Evolutionary conservation across 148 eudicot species (phyloP).

Genomic region (Chenopodium album): DNA sequence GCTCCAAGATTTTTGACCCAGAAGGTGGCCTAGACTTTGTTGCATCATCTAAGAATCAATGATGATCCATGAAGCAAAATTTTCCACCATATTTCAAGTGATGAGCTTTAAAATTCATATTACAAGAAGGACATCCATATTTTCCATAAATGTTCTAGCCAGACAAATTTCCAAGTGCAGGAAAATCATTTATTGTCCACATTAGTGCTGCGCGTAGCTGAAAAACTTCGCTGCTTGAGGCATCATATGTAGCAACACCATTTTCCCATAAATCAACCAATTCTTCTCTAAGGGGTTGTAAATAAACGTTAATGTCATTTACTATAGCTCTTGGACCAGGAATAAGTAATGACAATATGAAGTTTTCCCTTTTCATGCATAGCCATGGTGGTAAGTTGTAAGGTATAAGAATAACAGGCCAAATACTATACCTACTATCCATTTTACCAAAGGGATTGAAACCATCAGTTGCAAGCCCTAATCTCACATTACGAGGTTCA

Average conservation of each 20-base stretch:
- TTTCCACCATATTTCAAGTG: not conserved
- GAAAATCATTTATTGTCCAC: conserved; percentile 6
- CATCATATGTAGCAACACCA: conserved; percentile 4
- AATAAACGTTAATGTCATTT: not conserved
- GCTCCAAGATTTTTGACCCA: not conserved
- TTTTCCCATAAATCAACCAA: not conserved
- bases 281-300: not conserved
- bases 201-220: not conserved
- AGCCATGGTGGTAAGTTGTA: not conserved
- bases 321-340: not conserved
- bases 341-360: not conserved
- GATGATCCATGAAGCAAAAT: not conserved
- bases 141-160: not conserved
- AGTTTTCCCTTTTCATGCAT: not conserved
- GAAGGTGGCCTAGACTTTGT: not conserved
- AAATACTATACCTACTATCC: no score
- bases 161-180: not conserved
- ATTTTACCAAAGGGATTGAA: no score
- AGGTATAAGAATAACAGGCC: no score
- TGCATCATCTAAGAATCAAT: not conserved
- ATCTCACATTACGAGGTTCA: no score
- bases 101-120: not conserved
- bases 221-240: not conserved
- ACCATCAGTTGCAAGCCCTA: no score
- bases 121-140: not conserved